Conservation (phyloP, 2,329 filamentous ascomycete genomes). For the Cadophora malorum region DNA sequence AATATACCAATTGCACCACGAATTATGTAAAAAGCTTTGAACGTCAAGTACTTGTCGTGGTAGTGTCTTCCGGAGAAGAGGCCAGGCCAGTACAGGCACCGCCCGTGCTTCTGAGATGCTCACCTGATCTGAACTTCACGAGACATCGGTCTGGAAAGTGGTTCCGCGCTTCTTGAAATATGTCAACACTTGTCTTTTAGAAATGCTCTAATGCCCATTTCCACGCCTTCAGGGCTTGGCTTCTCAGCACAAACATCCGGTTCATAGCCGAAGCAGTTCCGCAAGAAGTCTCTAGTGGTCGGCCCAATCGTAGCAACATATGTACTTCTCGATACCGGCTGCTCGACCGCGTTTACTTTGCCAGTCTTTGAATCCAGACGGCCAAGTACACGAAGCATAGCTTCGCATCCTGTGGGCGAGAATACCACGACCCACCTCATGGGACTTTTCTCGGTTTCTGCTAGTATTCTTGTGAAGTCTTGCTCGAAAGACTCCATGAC, state of each 20-base stretch:
- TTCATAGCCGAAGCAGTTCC: conserved; percentile 66
- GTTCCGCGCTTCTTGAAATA: too few species aligned
- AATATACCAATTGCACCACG: neutral
- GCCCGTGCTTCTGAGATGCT: neutral
- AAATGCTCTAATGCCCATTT: conserved; percentile 62
- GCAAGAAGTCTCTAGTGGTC: conserved; percentile 81
- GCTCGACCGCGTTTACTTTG: conserved; percentile 36
- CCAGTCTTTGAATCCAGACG: conserved; percentile 56
- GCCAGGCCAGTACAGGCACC: too few species aligned
- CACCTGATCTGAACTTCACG: neutral
- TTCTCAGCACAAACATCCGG: conserved; percentile 82
- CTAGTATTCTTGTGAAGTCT: conserved; percentile 64
- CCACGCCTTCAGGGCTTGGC: conserved; percentile 82
- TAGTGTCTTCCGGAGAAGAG: neutral
- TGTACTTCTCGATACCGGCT: conserved; percentile 51
- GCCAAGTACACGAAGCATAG: conserved; percentile 61
- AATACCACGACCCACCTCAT: conserved; percentile 79
- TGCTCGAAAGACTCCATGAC: conserved; percentile 79
- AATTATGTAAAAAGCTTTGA: neutral
- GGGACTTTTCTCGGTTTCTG: conserved; percentile 49
- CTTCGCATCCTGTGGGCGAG: conserved; percentile 69
- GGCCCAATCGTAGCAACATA: conserved; percentile 90
- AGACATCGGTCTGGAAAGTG: neutral
- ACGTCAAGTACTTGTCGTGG: neutral
- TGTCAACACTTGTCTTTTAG: conserved; percentile 11